Percentiles rank a stretch among this genome's conserved stretches.
phyloP scores from a whole-genome alignment of 1,284 basidiomycete genomes.

The Cutaneotrichosporon curvatum region DNA sequence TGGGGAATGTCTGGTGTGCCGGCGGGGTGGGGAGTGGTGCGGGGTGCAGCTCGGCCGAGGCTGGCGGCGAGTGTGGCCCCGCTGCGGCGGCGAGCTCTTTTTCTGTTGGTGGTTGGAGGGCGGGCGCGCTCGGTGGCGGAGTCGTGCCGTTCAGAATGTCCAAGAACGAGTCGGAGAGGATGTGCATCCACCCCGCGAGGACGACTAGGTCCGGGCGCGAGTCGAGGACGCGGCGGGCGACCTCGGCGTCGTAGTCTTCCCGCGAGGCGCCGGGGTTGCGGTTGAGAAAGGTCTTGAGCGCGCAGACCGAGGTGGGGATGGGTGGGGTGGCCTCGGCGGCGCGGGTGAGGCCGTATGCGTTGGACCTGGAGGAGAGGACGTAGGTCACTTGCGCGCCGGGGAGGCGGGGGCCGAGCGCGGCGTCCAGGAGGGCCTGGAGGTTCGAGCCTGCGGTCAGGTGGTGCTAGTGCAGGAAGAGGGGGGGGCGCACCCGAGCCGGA shows the following conservation, averaged over 20 bases:
- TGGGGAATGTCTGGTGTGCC: conserved; percentile 45
- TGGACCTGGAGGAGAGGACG: conserved; percentile 88
- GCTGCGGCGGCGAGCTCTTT: not conserved
- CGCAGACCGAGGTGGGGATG: conserved; percentile 77
- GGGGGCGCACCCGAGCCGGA: conserved; percentile 67
- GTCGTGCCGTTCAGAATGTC: conserved; percentile 44
- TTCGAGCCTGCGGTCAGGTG: conserved; percentile 64
- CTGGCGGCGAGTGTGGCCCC: conserved; percentile 1
- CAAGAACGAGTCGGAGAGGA: conserved; percentile 56
- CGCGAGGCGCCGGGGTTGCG: conserved; percentile 65
- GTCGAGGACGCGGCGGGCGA: conserved; percentile 64
- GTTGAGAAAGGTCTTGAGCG: conserved; percentile 77
- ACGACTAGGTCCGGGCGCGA: conserved; percentile 75
- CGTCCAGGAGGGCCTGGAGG: conserved; percentile 91
- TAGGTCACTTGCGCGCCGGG: conserved; percentile 66
- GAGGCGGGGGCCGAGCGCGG: conserved; percentile 54
- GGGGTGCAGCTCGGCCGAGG: conserved; percentile 1
- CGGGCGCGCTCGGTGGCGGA: conserved; percentile 22
- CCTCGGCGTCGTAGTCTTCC: conserved; percentile 76
- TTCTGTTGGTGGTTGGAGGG: conserved; percentile 22
- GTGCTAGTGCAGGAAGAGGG: not conserved
- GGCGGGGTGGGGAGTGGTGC: conserved; percentile 17
- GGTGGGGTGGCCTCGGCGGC: conserved; percentile 62
- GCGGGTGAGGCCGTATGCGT: conserved; percentile 79
- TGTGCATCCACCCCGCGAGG: conserved; percentile 97